Evolutionary conservation across 371 early-diverging fungal genomes (phyloP), one percentile per base, ranked within the genome.

Genomic region (Synchytrium microbalum): DNA sequence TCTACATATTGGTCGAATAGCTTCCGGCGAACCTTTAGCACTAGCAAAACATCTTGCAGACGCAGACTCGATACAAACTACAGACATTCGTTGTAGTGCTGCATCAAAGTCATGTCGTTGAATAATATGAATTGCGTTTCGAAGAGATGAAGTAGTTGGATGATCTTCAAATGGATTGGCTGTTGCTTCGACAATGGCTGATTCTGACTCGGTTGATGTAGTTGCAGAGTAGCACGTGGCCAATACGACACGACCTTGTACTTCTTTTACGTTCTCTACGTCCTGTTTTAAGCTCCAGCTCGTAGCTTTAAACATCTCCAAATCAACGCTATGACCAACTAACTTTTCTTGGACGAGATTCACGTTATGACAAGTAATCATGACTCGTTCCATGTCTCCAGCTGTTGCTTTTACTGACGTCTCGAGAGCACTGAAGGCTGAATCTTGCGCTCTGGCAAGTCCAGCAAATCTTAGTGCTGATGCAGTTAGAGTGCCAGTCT

Each of bases 401-500:
- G n/a, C n/a, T n/a, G n/a, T n/a, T n/a, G n/a, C n/a, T n/a, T n/a
- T n/a, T n/a, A n/a, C n/a, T 62, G 14, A 55, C 51, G 56, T 64
- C 10, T 53, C 23, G 27, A 31, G 64, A 1, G 62, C 58, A 14
- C 59, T 26, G 27, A 66, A 67, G 14, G 23, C 16, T 5, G 19
- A 26, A 10, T 73, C 64, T 46, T 56, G 46, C 19, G 55, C 54
- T 32, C 54, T 30, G 16, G 69, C 70, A 3, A 69, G 54, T 25
- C 72, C 72, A 1, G 67, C 54, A 53, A 52, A 72, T 0, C 16
- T 23, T 3, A 75, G 61, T 0, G 57, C 28, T 8, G 70, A 55
- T 2, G 61, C 58, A 14, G 84, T 84, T n/a, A 84, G 65, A 19
- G 86, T 84, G 8, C 84, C 85, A 29, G 86, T 86, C 59, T 84